Conservation (phyloP, 2,329 filamentous ascomycete genomes). For the Cladosporium sp. region DNA sequence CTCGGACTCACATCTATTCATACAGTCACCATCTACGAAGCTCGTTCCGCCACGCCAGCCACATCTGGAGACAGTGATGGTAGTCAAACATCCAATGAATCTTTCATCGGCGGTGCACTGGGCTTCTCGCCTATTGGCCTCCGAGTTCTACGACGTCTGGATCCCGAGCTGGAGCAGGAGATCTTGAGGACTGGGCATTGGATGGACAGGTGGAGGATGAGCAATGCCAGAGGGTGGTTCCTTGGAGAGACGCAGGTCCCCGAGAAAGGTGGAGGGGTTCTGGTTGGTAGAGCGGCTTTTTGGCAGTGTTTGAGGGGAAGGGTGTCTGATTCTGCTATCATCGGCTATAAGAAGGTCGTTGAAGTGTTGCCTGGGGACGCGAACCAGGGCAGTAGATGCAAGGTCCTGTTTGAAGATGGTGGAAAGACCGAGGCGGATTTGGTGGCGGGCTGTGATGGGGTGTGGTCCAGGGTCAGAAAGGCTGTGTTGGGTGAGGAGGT, state of each 20-base stretch:
- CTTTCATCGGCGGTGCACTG: constrained; percentile 18
- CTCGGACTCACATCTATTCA: constrained; percentile 8
- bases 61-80: background rate
- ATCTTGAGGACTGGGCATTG: constrained; percentile 8
- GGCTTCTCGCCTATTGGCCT: constrained; percentile 18
- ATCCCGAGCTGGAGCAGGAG: constrained; percentile 15
- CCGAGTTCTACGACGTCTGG: constrained; percentile 15
- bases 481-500: constrained; percentile 39
- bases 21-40: constrained; percentile 19
- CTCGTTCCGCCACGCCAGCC: background rate
- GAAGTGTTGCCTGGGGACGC: constrained; percentile 4
- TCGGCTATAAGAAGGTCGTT: constrained; percentile 15
- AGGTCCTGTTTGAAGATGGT: constrained; percentile 20
- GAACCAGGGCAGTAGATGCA: background rate
- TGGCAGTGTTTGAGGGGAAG: constrained; percentile 14
- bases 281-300: constrained; percentile 16
- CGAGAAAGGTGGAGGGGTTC: constrained; percentile 10
- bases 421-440: background rate
- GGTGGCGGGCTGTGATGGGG: constrained; percentile 27
- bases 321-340: constrained; percentile 6
- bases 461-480: constrained; percentile 24
- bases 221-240: constrained; percentile 16
- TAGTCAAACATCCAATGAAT: constrained; percentile 1
- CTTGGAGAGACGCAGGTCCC: background rate
- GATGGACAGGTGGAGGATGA: constrained; percentile 13